Evolutionary conservation across 2,329 filamentous ascomycete genomes (phyloP), one percentile per base, ranked within the genome.

Genomic region (Ascochyta fabae): DNA sequence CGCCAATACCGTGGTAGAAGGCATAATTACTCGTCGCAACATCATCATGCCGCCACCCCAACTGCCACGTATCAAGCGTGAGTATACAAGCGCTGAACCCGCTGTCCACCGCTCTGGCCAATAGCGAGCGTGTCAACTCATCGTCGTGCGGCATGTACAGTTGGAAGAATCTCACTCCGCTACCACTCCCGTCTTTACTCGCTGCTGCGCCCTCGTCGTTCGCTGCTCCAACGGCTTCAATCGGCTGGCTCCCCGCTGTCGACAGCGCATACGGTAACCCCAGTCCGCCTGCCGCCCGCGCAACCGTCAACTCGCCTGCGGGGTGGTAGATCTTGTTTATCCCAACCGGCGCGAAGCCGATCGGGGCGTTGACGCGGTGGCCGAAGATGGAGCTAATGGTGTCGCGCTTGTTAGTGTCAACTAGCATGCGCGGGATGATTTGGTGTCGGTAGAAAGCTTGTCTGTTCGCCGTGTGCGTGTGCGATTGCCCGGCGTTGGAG

Each of bases 301-400:
- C 84, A 1, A 88, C 85, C 0, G 84, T 80, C 0, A 86, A 67
- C 66, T 89, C 86, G 35, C 83, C 86, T 0, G 74, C 67, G 0
- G 80, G 78, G 62, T 88, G 80, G 74, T 87, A 88, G 62, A 88
- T 88, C 58, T 83, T 83, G 75, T 88, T 87, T 62, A 88, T 87
- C 4, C 86, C 86, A 26, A 88, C 82, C 0, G 86, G 85, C 0
- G 86, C 83, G 64, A 88, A 86, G n/a, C 84, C 85, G 46, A 88
- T 83, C 0, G 86, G 86, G 0, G 84, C 85, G 2, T 80, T 77
- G 13, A 85, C 81, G 44, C 79, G 78, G 69, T 87, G 83, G 13
- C 85, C 83, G 69, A 87, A 88, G 57, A 89, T 84, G 4, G 74
- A 76, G 12, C 84, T 84, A 1, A 74, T 73, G 1, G 84, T 86